Evolutionary conservation across 192 early-diverging fungal genomes (phyloP).

Genomic region (Cetraspora pellucida): DNA sequence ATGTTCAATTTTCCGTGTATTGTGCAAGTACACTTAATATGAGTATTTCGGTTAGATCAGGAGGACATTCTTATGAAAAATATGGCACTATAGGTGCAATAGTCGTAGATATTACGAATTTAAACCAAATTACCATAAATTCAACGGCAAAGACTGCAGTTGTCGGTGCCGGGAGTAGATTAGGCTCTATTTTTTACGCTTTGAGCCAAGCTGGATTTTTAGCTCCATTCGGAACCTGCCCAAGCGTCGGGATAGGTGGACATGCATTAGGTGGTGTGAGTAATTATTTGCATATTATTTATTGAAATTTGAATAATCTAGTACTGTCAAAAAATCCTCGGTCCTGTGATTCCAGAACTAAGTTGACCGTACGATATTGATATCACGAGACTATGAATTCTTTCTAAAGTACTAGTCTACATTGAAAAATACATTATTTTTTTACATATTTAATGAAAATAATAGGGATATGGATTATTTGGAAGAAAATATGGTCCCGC

Average conservation of each 20-base stretch:
- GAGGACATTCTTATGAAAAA: slow-evolving; percentile 64
- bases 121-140: slow-evolving; percentile 37
- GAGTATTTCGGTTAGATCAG: slow-evolving; percentile 45
- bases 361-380: no score
- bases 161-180: slow-evolving; percentile 55
- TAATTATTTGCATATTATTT: background rate
- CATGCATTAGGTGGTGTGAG: slow-evolving; percentile 55
- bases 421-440: background rate
- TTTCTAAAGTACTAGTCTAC: background rate
- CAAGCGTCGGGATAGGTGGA: slow-evolving; percentile 63
- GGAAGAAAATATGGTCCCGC: slow-evolving; percentile 56
- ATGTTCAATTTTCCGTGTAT: slow-evolving; percentile 42
- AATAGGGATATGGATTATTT: slow-evolving; percentile 48
- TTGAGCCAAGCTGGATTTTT: background rate
- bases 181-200: slow-evolving; percentile 56
- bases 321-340: background rate
- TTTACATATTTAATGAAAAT: background rate
- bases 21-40: slow-evolving; percentile 40
- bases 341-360: background rate
- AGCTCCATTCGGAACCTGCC: slow-evolving; percentile 59
- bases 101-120: slow-evolving; percentile 52
- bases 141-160: slow-evolving; percentile 40
- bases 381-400: no score
- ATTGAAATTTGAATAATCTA: background rate
- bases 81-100: slow-evolving; percentile 52